These are phyloP conservation scores for Kodamaea derodonti DNA, from an alignment of 1,139 yeast genomes.

Conservation along the genomic window DNA sequence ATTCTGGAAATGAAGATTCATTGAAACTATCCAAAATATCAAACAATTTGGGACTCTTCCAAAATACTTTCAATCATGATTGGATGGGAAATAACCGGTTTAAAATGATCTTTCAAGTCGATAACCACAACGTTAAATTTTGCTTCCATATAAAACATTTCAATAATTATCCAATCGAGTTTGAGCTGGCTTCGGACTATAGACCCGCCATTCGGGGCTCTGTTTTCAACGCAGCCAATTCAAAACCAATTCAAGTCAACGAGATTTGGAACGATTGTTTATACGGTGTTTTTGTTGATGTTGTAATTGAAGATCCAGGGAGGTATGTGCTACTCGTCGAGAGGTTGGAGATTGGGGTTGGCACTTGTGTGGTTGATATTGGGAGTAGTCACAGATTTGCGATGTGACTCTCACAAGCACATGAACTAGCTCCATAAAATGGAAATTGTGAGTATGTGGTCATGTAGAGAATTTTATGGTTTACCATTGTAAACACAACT, in stretches of 20 bases:
- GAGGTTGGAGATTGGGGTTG: conserved; percentile 46
- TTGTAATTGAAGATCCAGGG: conserved; percentile 23
- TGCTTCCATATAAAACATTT: conserved; percentile 25
- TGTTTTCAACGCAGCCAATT: conserved; percentile 30
- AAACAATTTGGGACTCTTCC: conserved; percentile 35
- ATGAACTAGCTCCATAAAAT: too few relatives aligned
- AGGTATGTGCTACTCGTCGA: conserved; percentile 41
- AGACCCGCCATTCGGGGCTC: conserved; percentile 44
- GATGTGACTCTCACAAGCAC: conserved; percentile 3
- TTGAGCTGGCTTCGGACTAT: conserved; percentile 24
- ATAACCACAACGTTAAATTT: conserved; percentile 19
- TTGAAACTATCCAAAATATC: conserved; percentile 19
- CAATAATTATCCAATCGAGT: conserved; percentile 14
- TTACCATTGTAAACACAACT: too few relatives aligned
- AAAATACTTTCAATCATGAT: conserved; percentile 16
- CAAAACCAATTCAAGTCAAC: conserved; percentile 28
- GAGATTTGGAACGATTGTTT: conserved; percentile 40
- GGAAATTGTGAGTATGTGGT: too few relatives aligned
- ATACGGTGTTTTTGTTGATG: conserved; percentile 44
- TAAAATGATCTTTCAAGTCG: conserved; percentile 26
- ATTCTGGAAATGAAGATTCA: conserved; percentile 5
- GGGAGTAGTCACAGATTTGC: conserved; percentile 23
- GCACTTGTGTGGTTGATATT: conserved; percentile 32
- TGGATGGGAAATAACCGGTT: conserved; percentile 41
- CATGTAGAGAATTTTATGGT: too few relatives aligned